Percentiles rank a stretch among this genome's conserved stretches.
Evolutionary conservation across 768 basidiomycete genomes (phyloP).

Genomic region (Suillus subalutaceus): DNA sequence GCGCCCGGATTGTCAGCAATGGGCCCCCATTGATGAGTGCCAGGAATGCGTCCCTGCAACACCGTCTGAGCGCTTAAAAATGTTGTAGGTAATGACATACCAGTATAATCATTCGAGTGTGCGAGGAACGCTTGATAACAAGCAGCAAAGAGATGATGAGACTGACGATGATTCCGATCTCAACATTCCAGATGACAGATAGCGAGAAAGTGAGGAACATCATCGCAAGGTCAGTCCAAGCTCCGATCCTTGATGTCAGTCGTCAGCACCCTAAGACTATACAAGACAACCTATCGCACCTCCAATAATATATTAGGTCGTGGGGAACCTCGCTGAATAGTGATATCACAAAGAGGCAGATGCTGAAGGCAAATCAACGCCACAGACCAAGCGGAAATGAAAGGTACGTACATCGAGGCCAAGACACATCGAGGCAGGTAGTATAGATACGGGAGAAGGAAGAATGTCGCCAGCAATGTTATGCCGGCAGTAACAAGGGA

Average conservation of each 20-base stretch:
- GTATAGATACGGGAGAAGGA: slow-evolving; percentile 83
- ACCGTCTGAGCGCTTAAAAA: background rate
- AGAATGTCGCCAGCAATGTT: slow-evolving; percentile 85
- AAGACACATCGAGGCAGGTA: slow-evolving; percentile 90
- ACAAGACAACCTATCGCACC: slow-evolving; percentile 42
- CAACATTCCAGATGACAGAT: slow-evolving; percentile 88
- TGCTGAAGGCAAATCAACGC: slow-evolving; percentile 46
- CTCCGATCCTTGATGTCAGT: slow-evolving; percentile 66
- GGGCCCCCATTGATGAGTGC: slow-evolving; percentile 88
- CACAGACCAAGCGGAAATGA: slow-evolving; percentile 8
- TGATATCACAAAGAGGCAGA: slow-evolving; percentile 82
- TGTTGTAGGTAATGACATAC: slow-evolving; percentile 41
- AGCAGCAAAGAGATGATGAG: slow-evolving; percentile 86
- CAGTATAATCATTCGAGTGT: slow-evolving; percentile 87
- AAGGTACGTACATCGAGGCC: slow-evolving; percentile 72
- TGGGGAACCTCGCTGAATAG: slow-evolving; percentile 87
- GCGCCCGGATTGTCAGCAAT: slow-evolving; percentile 86
- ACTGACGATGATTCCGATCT: slow-evolving; percentile 90
- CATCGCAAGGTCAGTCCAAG: slow-evolving; percentile 88
- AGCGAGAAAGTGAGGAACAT: slow-evolving; percentile 88
- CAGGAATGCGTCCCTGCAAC: slow-evolving; percentile 79
- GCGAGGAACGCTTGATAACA: slow-evolving; percentile 88
- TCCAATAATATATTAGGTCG: slow-evolving; percentile 84
- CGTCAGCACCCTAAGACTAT: background rate
- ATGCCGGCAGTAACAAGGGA: slow-evolving; percentile 75